Conservation (phyloP, 1,139 yeast species). For the Magnusiomyces ingens region DNA sequence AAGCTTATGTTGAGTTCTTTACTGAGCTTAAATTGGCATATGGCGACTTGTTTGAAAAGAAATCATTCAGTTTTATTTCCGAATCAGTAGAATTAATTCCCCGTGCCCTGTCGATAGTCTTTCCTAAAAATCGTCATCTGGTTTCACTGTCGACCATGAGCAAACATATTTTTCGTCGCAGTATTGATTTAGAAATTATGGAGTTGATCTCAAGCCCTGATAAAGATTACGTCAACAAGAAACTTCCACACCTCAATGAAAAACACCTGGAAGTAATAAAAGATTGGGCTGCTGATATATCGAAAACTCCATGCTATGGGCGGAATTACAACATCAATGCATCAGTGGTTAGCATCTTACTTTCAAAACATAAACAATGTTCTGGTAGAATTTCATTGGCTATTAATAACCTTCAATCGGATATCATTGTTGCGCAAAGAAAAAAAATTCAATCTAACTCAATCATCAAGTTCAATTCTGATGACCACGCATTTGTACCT, state of each 20-base stretch:
- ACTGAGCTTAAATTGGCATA: conserved; percentile 3
- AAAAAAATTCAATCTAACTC: background rate
- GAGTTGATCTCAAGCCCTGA: too few species aligned
- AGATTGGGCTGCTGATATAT: background rate
- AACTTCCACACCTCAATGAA: too few species aligned
- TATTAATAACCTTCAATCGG: conserved; percentile 2
- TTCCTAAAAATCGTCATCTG: background rate
- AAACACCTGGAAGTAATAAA: too few species aligned
- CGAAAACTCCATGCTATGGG: background rate
- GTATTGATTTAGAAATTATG: too few species aligned
- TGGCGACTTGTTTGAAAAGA: background rate
- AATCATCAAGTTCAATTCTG: background rate
- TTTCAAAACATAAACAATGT: background rate
- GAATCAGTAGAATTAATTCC: background rate
- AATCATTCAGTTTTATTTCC: background rate
- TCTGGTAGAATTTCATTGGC: background rate
- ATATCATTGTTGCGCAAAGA: background rate
- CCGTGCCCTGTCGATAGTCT: background rate
- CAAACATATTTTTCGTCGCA: too few species aligned
- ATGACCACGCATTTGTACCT: background rate
- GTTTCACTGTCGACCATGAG: too few species aligned
- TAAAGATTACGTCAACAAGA: too few species aligned
- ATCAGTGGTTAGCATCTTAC: background rate
- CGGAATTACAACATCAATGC: background rate
- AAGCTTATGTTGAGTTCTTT: conserved; percentile 1